Evolutionary conservation across 1,284 basidiomycete species (phyloP), one percentile per base, ranked within the genome.

Genomic region (Schizopora paradoxa): DNA sequence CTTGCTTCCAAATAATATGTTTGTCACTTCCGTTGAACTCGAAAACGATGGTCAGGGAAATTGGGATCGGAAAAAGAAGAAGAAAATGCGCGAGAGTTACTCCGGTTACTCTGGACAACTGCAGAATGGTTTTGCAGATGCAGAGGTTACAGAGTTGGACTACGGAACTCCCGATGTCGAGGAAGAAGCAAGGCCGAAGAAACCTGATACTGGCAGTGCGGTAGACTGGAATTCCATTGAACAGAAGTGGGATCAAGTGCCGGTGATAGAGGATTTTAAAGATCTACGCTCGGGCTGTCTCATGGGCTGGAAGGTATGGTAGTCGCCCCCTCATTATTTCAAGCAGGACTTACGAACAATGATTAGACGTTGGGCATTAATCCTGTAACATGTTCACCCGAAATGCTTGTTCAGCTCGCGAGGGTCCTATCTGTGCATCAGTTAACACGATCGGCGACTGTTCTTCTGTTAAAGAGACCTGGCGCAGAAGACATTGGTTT

Each of bases 11-110:
- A 54, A 66, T 5, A 78, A 80, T 47, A 65, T 85, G 59, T 77
- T 85, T 51, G 77, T 86, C 25, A 84, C 80, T 5, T 79, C 73
- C 51, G 68, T 84, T 3, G 80, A 84, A 54, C 79, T 84, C 7
- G 81, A 83, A 56, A 72, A 68, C 27, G 74, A 69, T 2, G n/a
- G n/a, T n/a, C 28, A 60, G 51, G 56, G 57, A 50, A 43, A 16
- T 7, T 50, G 43, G 41, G 37, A 60, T 57, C 41, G 48, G 28
- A 63, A 63, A 51, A 64, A 64, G 43, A 50, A 55, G 19, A 58
- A 49, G 40, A 49, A 53, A 48, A 54, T 53, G 33, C 54, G 59
- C 51, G 53, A 54, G 27, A 49, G 51, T 13, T 22, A 41, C 11
- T 49, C 54, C 22, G 48, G 48, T 13, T 41, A 45, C 23, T 25